Base-by-base conservation (phyloP, 768 basidiomycete genomes). In the Phylloporus sp. region DNA sequence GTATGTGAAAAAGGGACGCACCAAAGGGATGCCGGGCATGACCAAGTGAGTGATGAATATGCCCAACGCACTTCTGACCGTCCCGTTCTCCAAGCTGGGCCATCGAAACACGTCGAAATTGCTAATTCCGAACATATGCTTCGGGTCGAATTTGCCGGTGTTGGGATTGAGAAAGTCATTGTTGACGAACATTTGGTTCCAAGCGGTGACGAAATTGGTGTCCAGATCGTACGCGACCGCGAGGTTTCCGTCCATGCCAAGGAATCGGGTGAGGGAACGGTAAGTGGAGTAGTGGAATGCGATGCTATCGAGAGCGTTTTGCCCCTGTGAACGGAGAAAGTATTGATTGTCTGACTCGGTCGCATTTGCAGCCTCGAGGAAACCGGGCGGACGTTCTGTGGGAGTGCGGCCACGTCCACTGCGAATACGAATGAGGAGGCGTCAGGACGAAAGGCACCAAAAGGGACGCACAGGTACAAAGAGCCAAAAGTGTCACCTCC, bases 201-300 rank as follows among this genome's bases (percentile, higher is more conserved):
- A 96, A 0, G 90, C 84, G 0, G 82, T 84, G 67, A 93, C 71
- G 58, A 95, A 92, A 67, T 95, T 90, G 63, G 72, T 66, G 56
- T 82, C 75, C 24, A 90, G 69, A 60, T 96, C 93, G 66, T 85
- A 94, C 9, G 90, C 92, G 43, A 91, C 93, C 51, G 85, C 78
- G 27, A 96, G 73, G 63, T 96, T 95, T 58, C 93, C 93, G 61
- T 96, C 93, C 91, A 95, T 94, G 43, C 92, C 93, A 38, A 95
- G 76, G 72, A 93, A 90, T 40, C 93, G 87, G 24, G 83, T 71
- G 42, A 95, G 69, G 3, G 86, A 71, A 48, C 93, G 93, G 62
- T 96, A 95, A 44, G 85, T 84, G 37, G 93, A 95, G 65, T 95
- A 96, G 65, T 96, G 93, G 74, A 95, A 95, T 1, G 93, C 92